Conservation (phyloP, 2,329 filamentous ascomycete genomes). For the Talaromyces sp. region DNA sequence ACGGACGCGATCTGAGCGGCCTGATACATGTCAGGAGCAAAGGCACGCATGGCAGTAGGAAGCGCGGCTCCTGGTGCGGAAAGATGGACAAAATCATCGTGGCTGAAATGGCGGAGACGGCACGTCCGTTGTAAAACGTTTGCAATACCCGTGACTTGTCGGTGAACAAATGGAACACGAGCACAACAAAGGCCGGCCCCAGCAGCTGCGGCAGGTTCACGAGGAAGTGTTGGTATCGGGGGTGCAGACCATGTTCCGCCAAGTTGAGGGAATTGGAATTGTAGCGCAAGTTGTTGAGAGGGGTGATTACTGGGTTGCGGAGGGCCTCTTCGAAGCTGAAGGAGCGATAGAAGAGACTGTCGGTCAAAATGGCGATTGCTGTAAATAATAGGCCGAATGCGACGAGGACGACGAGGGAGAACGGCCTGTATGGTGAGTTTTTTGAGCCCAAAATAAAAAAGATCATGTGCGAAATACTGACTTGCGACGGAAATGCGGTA, state of each 20-base stretch:
- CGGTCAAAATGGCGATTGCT: slow-evolving; percentile 68
- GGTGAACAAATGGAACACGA: slow-evolving; percentile 44
- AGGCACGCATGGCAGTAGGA: slow-evolving; percentile 46
- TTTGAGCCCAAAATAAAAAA: background rate
- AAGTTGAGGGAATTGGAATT: slow-evolving; percentile 66
- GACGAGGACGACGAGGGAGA: slow-evolving; percentile 57
- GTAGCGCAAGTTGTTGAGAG: slow-evolving; percentile 71
- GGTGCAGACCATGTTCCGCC: slow-evolving; percentile 69
- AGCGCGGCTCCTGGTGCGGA: slow-evolving; percentile 49
- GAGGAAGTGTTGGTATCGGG: slow-evolving; percentile 69
- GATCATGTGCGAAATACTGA: slow-evolving; percentile 38
- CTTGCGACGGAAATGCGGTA: slow-evolving; percentile 81
- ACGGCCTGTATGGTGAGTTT: slow-evolving; percentile 38
- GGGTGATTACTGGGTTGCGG: slow-evolving; percentile 63
- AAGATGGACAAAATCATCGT: slow-evolving; percentile 40
- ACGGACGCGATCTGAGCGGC: slow-evolving; percentile 34
- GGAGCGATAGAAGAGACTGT: slow-evolving; percentile 72
- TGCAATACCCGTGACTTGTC: slow-evolving; percentile 18
- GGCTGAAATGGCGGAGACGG: slow-evolving; percentile 39
- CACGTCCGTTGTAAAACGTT: slow-evolving; percentile 34
- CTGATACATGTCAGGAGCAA: slow-evolving; percentile 45
- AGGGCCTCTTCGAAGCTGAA: slow-evolving; percentile 31
- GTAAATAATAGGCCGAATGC: slow-evolving; percentile 62
- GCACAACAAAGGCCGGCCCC: slow-evolving; percentile 60
- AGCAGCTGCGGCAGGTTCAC: slow-evolving; percentile 67